Evolutionary conservation across 306 rosid species (phyloP), one percentile per base, ranked within the genome.

Genomic region (Quercus agrifolia): DNA sequence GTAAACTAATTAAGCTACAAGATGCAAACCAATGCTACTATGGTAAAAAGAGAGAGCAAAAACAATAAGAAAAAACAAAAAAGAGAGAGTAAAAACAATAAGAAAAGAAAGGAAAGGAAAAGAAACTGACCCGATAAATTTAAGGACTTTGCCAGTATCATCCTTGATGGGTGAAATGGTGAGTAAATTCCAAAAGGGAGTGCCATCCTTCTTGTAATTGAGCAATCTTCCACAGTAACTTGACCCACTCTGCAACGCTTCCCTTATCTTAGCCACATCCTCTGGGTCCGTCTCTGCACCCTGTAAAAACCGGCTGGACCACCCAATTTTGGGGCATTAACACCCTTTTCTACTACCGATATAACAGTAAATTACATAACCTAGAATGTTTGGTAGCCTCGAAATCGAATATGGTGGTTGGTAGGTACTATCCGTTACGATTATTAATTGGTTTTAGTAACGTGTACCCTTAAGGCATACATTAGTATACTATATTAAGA

Each of bases 201-300:
- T 91, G 67, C 99, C 99, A 61, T 95, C 98, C 71, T 95, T 95
- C 89, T 95, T 95, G 85, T 95, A 95, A 88, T 95, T 95, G 49
- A 95, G 75, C 54, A 95, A 74, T 82, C 99, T 88, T 72, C 99
- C 98, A 56, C 99, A 95, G 78, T 89, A 95, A 70, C 91, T 88
- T 5, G 74, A 75, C 41, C 97, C 93, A 0, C 28, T 76, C 70
- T 78, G 78, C 83, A 95, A 82, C 1, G 90, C 79, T 59, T 86
- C 97, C 59, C 92, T 88, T 28, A 95, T 91, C 87, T 90, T 93
- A 28, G 94, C 89, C 81, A 95, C 94, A 27, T 92, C 97, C 14
- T 72, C 80, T 4, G 98, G 86, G 85, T 92, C 92, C 33, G 99
- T 92, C 55, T 81, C 95, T 67, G 92, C 82, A 8, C 99, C 99